A percentile compares a stretch with the other conserved stretches of the same genome.
These are phyloP conservation scores for Globisporangium abappressorium DNA, from an alignment of 352 stramenopile species.

Conservation along the genomic window DNA sequence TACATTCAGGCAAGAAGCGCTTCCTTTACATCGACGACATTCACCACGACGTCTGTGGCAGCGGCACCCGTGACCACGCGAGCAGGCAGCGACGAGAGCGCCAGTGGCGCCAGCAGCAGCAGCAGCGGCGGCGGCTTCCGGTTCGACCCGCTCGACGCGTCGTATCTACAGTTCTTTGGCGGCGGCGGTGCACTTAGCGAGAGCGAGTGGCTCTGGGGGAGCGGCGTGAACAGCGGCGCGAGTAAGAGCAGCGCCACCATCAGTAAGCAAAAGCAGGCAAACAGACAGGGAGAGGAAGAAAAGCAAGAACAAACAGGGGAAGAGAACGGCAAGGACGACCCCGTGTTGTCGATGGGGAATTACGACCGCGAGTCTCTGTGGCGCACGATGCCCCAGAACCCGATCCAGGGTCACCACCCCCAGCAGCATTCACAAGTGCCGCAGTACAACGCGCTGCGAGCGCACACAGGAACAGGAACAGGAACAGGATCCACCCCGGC, in stretches of 20 bases:
- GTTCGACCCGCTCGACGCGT: slow-evolving; percentile 16
- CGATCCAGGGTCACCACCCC: slow-evolving; percentile 5
- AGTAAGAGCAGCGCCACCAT: background rate
- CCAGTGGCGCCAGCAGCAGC: slow-evolving; percentile 14
- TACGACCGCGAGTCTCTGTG: slow-evolving; percentile 55
- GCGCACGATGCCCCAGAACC: slow-evolving; percentile 47
- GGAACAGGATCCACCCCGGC: background rate
- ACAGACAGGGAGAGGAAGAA: background rate
- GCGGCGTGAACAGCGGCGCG: slow-evolving; percentile 9
- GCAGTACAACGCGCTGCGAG: slow-evolving; percentile 17
- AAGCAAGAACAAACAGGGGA: background rate
- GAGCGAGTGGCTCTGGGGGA: slow-evolving; percentile 29
- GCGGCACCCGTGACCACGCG: slow-evolving; percentile 15
- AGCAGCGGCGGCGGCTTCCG: slow-evolving; percentile 16
- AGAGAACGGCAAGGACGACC: background rate
- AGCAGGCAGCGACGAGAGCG: slow-evolving; percentile 18
- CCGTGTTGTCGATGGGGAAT: slow-evolving; percentile 38
- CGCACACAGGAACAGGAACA: slow-evolving; percentile 1
- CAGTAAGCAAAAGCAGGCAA: slow-evolving; percentile 12
- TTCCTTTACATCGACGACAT: background rate
- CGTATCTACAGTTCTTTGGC: slow-evolving; percentile 14
- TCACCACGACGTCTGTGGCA: slow-evolving; percentile 39
- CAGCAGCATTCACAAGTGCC: slow-evolving; percentile 13
- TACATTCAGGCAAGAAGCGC: background rate
- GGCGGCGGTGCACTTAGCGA: slow-evolving; percentile 6